Conservation (phyloP, 352 stramenopile genomes). For the Hyaloperonospora arabidopsidis region DNA sequence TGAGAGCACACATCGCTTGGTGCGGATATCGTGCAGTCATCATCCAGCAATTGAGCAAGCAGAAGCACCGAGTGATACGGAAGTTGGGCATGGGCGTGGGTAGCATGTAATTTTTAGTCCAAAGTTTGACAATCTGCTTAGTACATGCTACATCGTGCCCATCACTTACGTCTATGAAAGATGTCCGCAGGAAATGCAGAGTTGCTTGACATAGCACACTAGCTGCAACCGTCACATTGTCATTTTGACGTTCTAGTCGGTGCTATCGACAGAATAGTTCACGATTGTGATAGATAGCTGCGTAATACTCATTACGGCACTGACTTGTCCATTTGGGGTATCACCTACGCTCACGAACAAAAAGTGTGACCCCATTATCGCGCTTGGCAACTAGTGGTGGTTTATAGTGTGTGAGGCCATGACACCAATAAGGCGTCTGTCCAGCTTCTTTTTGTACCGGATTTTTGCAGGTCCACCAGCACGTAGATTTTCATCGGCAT, state of each 20-base stretch:
- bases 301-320: too few species aligned
- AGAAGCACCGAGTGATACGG: conserved; percentile 45
- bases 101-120: conserved; percentile 65
- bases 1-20: conserved; percentile 51
- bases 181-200: conserved; percentile 78
- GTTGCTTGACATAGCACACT: conserved; percentile 42
- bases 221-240: conserved; percentile 26
- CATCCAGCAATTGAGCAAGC: conserved; percentile 54
- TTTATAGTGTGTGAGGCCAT: conserved; percentile 34
- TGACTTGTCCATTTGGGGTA: conserved; percentile 3
- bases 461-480: conserved; percentile 84
- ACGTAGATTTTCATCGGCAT: conserved; percentile 91
- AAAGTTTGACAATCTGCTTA: too few species aligned
- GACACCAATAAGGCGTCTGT: conserved; percentile 74
- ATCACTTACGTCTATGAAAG: conserved; percentile 79
- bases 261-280: conserved; percentile 1
- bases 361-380: too few species aligned
- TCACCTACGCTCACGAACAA: conserved; percentile 22
- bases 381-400: too few species aligned
- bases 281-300: too few species aligned
- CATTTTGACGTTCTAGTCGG: conserved; percentile 16
- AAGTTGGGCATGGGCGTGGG: conserved; percentile 1
- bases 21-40: conserved; percentile 42
- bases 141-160: conserved; percentile 72
- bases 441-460: conserved; percentile 88